Evolutionary conservation across 495 filamentous ascomycete species (phyloP), one percentile per base, ranked within the genome.

Genomic region (Penicillium angulare): DNA sequence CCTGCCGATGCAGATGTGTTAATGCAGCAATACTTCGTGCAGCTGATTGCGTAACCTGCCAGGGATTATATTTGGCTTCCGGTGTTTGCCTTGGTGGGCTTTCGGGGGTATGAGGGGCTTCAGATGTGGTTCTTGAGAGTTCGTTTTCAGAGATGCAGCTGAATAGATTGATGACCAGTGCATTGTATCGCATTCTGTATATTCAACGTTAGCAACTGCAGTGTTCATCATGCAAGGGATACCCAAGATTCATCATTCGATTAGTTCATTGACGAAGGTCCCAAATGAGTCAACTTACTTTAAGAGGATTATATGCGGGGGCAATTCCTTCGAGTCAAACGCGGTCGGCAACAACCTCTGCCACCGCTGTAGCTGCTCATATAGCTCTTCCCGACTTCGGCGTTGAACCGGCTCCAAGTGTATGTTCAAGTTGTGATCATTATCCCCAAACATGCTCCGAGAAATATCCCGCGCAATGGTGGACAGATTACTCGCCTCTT

Each of bases 391-490:
- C 13, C 70, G 64, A 16, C 46, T 63, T 18, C 61, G 53, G 9
- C 57, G 60, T 4, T 53, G 57, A 17, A 62, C 45, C 0, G 59
- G 35, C 0, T 50, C 34, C 10, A 56, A 40, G 3, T 27, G 23
- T 12, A 7, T 7, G 13, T 31, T 6, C 8, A 7, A 2, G 17
- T 21, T 35, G 5, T 44, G 21, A 13, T 61, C 48, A 31, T 61
- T 18, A 17, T 15, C 50, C 3, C 60, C 52, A 44, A 74, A 77
- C 49, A 74, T 65, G 10, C 47, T 61, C 16, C 59, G 63, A 4
- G 74, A 77, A 20, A 77, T 72, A 49, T 75, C 71, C 6, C 69
- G 57, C 5, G 71, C 64, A 36, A 77, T 74, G 1, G 68, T 66
- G 10, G 67, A 73, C 15, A 77, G 34, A 32, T 66, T 67, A 51